A percentile compares a stretch with the other conserved stretches of the same genome.
These are phyloP conservation scores for Chimonanthus praecox DNA, from an alignment of 164 flowering plant species.

Conservation along the genomic window DNA sequence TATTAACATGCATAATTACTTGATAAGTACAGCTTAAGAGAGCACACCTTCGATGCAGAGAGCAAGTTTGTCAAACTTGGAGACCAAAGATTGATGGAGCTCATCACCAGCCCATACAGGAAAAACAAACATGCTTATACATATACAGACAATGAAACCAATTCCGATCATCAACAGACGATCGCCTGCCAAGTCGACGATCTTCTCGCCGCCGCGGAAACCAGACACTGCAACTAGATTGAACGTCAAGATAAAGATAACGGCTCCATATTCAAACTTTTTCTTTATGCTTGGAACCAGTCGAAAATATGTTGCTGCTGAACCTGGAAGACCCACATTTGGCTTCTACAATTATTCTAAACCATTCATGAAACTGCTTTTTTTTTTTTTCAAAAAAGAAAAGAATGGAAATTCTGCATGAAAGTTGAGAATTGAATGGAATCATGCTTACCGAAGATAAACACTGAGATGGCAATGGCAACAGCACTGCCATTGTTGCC, in stretches of 20 bases:
- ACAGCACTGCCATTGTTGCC: constrained; percentile 38
- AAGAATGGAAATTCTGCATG: no score
- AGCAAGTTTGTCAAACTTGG: constrained; percentile 50
- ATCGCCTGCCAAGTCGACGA: constrained; percentile 46
- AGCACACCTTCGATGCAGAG: constrained; percentile 49
- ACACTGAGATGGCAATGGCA: constrained; percentile 41
- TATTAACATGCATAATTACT: neutral
- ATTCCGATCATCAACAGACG: constrained; percentile 58
- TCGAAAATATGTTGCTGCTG: constrained; percentile 47
- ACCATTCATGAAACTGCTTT: neutral
- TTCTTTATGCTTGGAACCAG: constrained; percentile 55
- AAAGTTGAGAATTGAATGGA: neutral
- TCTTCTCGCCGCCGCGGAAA: constrained; percentile 33
- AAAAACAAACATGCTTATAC: constrained; percentile 47
- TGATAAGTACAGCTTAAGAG: neutral
- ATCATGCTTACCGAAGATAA: constrained; percentile 46
- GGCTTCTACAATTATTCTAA: neutral
- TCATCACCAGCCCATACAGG: constrained; percentile 84
- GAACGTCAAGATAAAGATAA: constrained; percentile 81
- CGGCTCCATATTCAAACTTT: constrained; percentile 63
- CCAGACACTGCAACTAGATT: constrained; percentile 76
- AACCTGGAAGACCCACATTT: constrained; percentile 34
- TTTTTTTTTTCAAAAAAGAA: no score
- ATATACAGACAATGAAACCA: constrained; percentile 61
- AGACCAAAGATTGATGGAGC: constrained; percentile 46